Evolutionary conservation across 169 alveolate genomes (phyloP), one percentile per base, ranked within the genome.

Genomic region (Cryptosporidium tyzzeri): DNA sequence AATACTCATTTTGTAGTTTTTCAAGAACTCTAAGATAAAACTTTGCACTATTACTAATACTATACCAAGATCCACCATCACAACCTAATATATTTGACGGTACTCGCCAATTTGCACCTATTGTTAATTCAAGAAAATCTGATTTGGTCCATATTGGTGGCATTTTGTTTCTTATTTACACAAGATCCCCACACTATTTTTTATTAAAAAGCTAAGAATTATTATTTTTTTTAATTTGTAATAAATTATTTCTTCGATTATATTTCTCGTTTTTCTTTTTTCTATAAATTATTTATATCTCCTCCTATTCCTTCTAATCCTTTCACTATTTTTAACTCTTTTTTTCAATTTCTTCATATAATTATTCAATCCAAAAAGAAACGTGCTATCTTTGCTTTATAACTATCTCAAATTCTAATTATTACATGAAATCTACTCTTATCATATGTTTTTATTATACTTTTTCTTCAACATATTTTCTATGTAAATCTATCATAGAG

Each of bases 401-500:
- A 23, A 9, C 8, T 21, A 55, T 7, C 14, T 23, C 67, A 55
- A 55, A 23, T 12, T 26, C 8, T 55, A 26, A 55, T 55, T 21
- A 26, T 26, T 26, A 55, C 67, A 35, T 55, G 67, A 55, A 55
- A 55, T 55, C 35, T 14, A 14, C 21, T 2, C 55, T 21, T 21
- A 21, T 5, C 37, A 69, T 74, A 58, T 41, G 70, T 53, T 71
- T 71, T 85, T 26, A 69, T 74, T 16, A 74, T 9, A 29, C 71
- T 65, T 55, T 21, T 55, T 21, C 35, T 21, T 55, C 4, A 16
- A 21, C 35, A n/a, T 55, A 55, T 29, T 55, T 21, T 45, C 26
- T 65, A 33, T 65, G 71, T 37, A 65, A 65, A 65, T 65, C 71
- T 65, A 65, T 65, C 69, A 67, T 41, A 80, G 93, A 91, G 80